Conservation (phyloP, 192 early-diverging fungal species). For the Haplosporangium gracile region DNA sequence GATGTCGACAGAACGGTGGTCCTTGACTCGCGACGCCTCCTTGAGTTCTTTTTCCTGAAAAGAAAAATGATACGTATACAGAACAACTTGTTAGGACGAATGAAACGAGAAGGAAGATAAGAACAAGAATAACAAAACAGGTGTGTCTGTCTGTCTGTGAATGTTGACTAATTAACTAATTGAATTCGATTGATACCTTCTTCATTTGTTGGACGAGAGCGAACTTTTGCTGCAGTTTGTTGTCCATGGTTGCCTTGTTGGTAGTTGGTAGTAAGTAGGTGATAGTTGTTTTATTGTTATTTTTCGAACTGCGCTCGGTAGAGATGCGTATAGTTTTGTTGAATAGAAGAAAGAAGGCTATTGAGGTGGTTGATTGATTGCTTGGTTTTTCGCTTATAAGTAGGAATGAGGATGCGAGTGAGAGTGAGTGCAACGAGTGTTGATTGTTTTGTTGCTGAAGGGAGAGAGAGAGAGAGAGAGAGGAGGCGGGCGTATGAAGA, state of each 20-base stretch:
- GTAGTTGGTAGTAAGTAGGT: neutral
- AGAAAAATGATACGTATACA: neutral
- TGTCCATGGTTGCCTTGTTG: constrained; percentile 21
- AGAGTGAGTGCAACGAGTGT: neutral
- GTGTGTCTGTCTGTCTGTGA: too few species aligned
- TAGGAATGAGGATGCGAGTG: neutral
- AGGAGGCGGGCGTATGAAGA: too few species aligned
- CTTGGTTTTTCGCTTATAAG: neutral
- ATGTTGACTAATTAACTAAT: too few species aligned
- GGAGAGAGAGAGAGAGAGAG: too few species aligned
- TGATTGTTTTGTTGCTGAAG: neutral
- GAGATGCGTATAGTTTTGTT: too few species aligned
- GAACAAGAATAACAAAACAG: neutral
- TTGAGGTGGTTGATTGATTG: neutral
- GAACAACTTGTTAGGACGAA: neutral
- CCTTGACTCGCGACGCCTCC: constrained; percentile 41
- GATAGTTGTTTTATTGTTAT: neutral
- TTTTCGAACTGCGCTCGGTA: neutral
- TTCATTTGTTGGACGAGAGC: constrained; percentile 54
- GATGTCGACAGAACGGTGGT: constrained; percentile 46
- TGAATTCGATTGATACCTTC: constrained; percentile 18
- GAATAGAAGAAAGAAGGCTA: too few species aligned
- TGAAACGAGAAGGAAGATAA: neutral
- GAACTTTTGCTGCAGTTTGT: constrained; percentile 52
- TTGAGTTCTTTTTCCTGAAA: constrained; percentile 48